A percentile compares a stretch with the other conserved stretches of the same genome.
Evolutionary conservation across 2,329 filamentous ascomycete species (phyloP).

Genomic region (Aureobasidium uvarum): DNA sequence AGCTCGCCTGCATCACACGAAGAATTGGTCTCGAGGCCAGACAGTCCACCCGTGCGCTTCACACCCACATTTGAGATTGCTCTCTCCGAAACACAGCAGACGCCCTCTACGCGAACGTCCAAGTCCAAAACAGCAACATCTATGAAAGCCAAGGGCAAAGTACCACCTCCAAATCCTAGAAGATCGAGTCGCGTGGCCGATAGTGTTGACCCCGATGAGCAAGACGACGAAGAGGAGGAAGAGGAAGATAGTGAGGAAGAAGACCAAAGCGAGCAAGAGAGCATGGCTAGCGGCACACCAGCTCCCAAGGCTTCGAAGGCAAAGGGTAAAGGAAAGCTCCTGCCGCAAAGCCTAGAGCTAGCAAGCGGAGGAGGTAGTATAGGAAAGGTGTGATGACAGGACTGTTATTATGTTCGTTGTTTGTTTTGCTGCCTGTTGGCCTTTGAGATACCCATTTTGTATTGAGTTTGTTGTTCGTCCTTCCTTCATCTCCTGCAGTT

Average conservation of each 20-base stretch:
- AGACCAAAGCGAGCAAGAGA: conserved; percentile 15
- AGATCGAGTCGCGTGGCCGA: conserved; percentile 27
- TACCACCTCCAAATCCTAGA: conserved; percentile 11
- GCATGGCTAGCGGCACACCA: conserved; percentile 24
- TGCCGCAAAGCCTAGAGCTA: conserved; percentile 8
- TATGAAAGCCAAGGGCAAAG: neutral
- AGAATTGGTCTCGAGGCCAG: conserved; percentile 36
- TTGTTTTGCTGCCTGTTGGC: neutral
- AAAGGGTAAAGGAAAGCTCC: conserved; percentile 13
- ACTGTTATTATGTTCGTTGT: neutral
- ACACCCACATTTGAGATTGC: conserved; percentile 34
- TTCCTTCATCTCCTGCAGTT: neutral
- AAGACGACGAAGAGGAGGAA: conserved; percentile 23
- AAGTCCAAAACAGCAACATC: conserved; percentile 2
- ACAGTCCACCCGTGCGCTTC: conserved; percentile 37
- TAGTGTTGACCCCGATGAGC: conserved; percentile 24
- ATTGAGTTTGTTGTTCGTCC: neutral
- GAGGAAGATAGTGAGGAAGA: conserved; percentile 15
- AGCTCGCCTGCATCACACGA: conserved; percentile 32
- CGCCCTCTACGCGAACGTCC: neutral
- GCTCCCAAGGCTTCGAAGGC: conserved; percentile 15
- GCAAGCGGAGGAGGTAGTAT: conserved; percentile 20
- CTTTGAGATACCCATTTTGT: conserved; percentile 13
- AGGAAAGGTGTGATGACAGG: neutral
- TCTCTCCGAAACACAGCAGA: neutral